Percentiles rank a stretch among this genome's conserved stretches.
Conservation (phyloP, 2,329 filamentous ascomycete genomes). For the Didymella sp. region DNA sequence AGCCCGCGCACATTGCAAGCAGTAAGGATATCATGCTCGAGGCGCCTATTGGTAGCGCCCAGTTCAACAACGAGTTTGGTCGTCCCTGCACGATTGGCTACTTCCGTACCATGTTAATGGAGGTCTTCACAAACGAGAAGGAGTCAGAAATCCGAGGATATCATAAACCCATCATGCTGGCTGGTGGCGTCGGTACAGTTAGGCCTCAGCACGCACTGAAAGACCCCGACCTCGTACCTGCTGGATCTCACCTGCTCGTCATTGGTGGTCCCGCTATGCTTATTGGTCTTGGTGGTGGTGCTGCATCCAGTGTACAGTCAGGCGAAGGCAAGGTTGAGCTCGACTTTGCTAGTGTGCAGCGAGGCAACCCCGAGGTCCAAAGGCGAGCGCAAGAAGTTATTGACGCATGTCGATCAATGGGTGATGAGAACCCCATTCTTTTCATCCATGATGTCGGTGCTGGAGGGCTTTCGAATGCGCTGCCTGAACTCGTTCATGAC, state of each 20-base stretch:
- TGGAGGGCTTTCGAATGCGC: conserved; percentile 82
- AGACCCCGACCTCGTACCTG: conserved; percentile 75
- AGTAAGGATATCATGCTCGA: conserved; percentile 98
- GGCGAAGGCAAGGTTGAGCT: conserved; percentile 89
- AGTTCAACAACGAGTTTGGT: conserved; percentile 98
- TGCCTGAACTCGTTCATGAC: conserved; percentile 91
- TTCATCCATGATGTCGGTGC: conserved; percentile 98
- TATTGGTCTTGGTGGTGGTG: conserved; percentile 93
- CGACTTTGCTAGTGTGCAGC: conserved; percentile 96
- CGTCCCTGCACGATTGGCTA: conserved; percentile 86
- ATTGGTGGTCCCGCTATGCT: conserved; percentile 97
- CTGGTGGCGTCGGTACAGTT: conserved; percentile 91
- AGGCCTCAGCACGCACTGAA: conserved; percentile 91
- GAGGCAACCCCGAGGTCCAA: conserved; percentile 96
- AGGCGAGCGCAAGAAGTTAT: conserved; percentile 97
- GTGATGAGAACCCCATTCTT: conserved; percentile 84
- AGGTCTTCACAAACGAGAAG: conserved; percentile 66
- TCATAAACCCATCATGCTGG: conserved; percentile 99
- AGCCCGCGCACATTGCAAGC: conserved; percentile 89
- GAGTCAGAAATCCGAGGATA: conserved; percentile 82
- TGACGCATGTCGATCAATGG: conserved; percentile 87
- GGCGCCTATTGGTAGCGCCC: conserved; percentile 90
- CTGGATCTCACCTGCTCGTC: conserved; percentile 90
- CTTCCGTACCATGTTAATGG: conserved; percentile 86
- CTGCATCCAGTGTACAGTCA: conserved; percentile 88